Percentiles rank a stretch among this genome's conserved stretches.
Conservation (phyloP, 768 basidiomycete species). For the Neoboletus brunneissimus region DNA sequence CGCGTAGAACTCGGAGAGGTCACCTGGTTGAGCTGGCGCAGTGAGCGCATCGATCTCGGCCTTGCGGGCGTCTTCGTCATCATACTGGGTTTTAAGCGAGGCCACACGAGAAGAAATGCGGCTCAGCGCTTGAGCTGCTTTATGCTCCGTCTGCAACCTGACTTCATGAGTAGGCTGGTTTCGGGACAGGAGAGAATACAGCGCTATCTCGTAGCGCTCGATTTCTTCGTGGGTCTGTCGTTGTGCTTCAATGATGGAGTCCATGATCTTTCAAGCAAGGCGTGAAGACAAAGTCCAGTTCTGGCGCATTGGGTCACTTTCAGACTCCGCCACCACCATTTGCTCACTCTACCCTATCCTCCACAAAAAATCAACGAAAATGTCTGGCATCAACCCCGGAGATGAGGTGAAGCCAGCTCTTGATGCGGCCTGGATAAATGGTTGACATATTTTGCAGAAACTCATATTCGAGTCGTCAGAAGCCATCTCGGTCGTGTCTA, state of each 20-base stretch:
- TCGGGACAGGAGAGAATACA: slow-evolving; percentile 79
- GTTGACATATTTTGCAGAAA: slow-evolving; percentile 50
- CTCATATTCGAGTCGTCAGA: slow-evolving; percentile 95
- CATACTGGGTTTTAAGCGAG: slow-evolving; percentile 69
- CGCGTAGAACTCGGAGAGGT: slow-evolving; percentile 93
- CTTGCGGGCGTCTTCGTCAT: slow-evolving; percentile 70
- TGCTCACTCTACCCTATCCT: slow-evolving; percentile 31
- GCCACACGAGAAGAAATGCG: slow-evolving; percentile 70
- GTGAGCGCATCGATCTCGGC: slow-evolving; percentile 66
- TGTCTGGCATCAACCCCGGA: slow-evolving; percentile 80
- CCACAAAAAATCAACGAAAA: slow-evolving; percentile 42
- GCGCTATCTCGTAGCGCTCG: slow-evolving; percentile 85
- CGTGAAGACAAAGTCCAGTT: background rate
- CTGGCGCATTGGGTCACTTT: slow-evolving; percentile 32
- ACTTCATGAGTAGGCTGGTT: slow-evolving; percentile 59
- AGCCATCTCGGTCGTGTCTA: slow-evolving; percentile 83
- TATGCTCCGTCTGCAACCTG: slow-evolving; percentile 78
- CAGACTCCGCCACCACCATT: slow-evolving; percentile 47
- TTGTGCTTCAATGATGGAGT: slow-evolving; percentile 91
- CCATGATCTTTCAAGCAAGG: slow-evolving; percentile 51
- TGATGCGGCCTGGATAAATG: background rate
- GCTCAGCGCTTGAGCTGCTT: slow-evolving; percentile 84
- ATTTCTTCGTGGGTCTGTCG: slow-evolving; percentile 95
- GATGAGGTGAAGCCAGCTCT: slow-evolving; percentile 64
- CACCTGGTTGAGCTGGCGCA: slow-evolving; percentile 53